Evolutionary conservation across 768 basidiomycete species (phyloP).

Genomic region (Rhodotorula paludigena): DNA sequence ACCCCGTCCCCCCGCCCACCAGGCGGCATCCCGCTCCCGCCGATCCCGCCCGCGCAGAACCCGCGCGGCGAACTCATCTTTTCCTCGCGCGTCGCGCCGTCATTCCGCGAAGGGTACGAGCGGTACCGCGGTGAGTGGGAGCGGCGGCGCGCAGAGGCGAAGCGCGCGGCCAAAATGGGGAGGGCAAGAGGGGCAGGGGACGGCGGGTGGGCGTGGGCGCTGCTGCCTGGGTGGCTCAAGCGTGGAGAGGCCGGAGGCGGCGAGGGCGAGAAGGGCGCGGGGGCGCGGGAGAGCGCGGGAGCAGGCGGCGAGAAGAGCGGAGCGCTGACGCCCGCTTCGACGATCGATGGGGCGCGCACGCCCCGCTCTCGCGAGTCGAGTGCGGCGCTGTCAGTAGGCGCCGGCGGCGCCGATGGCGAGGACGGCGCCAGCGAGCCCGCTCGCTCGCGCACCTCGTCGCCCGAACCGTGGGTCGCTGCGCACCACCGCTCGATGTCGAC

Average conservation of each 20-base stretch:
- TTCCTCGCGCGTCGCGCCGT: constrained; percentile 73
- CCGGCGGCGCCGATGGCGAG: neutral
- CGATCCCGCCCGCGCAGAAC: constrained; percentile 83
- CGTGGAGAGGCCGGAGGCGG: neutral
- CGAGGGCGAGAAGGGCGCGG: too few relatives aligned
- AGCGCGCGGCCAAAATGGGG: neutral
- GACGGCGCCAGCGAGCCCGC: too few relatives aligned
- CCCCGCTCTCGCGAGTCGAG: neutral
- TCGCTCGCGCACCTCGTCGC: too few relatives aligned
- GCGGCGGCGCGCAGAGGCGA: constrained; percentile 46
- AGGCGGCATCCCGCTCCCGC: constrained; percentile 54
- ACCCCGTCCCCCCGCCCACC: constrained; percentile 43
- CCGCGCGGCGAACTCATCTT: constrained; percentile 96
- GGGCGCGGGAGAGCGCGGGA: neutral
- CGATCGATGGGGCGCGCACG: neutral
- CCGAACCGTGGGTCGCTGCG: too few relatives aligned
- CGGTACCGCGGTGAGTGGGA: constrained; percentile 85
- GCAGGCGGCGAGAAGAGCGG: neutral
- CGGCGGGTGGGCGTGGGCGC: neutral
- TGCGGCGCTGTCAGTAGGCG: neutral
- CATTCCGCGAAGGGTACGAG: constrained; percentile 86
- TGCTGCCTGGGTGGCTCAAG: too few relatives aligned
- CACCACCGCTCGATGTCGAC: neutral
- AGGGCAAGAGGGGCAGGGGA: neutral
- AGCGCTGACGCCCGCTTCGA: neutral